phyloP scores from a whole-genome alignment of 805 yeast genomes.

The Metschnikowia reukaufii region DNA sequence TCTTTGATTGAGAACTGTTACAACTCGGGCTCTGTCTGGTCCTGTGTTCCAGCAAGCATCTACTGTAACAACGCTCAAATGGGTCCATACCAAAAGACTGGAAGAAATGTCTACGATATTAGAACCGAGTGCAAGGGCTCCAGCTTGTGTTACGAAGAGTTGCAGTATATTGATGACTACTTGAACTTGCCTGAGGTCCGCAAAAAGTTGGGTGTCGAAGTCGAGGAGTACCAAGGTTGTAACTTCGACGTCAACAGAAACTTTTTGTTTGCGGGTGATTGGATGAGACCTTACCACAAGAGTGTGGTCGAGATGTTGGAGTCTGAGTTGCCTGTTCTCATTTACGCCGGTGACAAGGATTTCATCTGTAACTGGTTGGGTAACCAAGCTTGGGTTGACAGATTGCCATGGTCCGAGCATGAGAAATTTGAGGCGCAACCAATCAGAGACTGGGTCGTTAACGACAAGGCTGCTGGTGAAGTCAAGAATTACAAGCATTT shows the following conservation, averaged over 20 bases:
- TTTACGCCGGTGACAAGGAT: constrained; percentile 95
- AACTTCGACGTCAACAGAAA: constrained; percentile 75
- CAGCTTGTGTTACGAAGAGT: constrained; percentile 74
- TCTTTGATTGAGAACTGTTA: constrained; percentile 78
- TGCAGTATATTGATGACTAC: constrained; percentile 73
- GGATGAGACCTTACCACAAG: constrained; percentile 86
- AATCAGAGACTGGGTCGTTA: constrained; percentile 44
- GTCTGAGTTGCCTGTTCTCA: constrained; percentile 70
- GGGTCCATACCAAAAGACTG: constrained; percentile 60
- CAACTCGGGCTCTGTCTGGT: constrained; percentile 66
- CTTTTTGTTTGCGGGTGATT: constrained; percentile 85
- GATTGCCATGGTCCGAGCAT: constrained; percentile 25
- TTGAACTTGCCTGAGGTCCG: constrained; percentile 76
- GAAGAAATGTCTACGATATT: constrained; percentile 89
- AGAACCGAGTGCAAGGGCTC: constrained; percentile 72
- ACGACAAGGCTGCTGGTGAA: constrained; percentile 53
- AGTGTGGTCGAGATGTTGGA: constrained; percentile 64
- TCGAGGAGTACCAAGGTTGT: constrained; percentile 72
- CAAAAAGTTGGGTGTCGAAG: constrained; percentile 88
- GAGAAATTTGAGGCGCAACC: constrained; percentile 44
- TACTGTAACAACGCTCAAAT: constrained; percentile 85
- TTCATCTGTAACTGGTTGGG: constrained; percentile 94
- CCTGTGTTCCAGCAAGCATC: constrained; percentile 87
- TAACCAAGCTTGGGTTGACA: constrained; percentile 78
- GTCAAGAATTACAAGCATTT: constrained; percentile 70